Percentiles rank a stretch among this genome's conserved stretches.
These are phyloP conservation scores for Hamamelis virginiana DNA, from an alignment of 164 flowering plant species.

Conservation along the genomic window DNA sequence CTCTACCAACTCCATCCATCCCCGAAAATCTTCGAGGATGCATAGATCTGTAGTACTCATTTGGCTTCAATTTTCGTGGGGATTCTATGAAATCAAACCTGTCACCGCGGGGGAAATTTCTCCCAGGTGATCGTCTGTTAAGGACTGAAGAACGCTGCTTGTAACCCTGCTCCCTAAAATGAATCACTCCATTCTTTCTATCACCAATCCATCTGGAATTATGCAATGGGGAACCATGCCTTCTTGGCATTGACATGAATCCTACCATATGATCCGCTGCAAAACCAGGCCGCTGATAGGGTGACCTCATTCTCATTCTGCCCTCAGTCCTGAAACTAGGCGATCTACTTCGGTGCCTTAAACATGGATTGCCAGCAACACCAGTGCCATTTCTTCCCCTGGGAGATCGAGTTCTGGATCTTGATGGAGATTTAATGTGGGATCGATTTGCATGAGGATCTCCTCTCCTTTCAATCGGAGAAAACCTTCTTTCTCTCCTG, in stretches of 20 bases:
- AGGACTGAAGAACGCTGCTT: slow-evolving; percentile 23
- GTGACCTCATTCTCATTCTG: slow-evolving; percentile 34
- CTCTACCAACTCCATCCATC: slow-evolving; percentile 29
- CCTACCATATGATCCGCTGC: slow-evolving; percentile 23
- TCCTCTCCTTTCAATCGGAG: slow-evolving; percentile 37
- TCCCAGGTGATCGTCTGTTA: slow-evolving; percentile 40
- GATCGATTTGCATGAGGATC: slow-evolving; percentile 22
- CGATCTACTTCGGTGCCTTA: slow-evolving; percentile 36
- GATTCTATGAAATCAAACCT: slow-evolving; percentile 34
- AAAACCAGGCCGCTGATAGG: slow-evolving; percentile 32
- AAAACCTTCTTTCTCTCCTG: slow-evolving; percentile 44
- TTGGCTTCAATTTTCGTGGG: slow-evolving; percentile 34
- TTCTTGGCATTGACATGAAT: slow-evolving; percentile 31
- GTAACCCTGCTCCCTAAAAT: slow-evolving; percentile 35
- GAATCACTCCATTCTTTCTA: slow-evolving; percentile 26
- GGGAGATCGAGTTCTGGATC: slow-evolving; percentile 55
- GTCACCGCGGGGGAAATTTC: slow-evolving; percentile 23
- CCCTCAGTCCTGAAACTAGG: slow-evolving; percentile 42
- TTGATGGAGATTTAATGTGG: slow-evolving; percentile 39
- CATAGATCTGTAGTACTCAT: slow-evolving; percentile 35
- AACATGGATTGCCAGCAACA: slow-evolving; percentile 11
- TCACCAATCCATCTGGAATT: slow-evolving; percentile 37
- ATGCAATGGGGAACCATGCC: slow-evolving; percentile 32
- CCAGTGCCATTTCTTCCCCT: slow-evolving; percentile 29
- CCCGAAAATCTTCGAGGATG: slow-evolving; percentile 40